Evolutionary conservation across 2,329 filamentous ascomycete species (phyloP).

Genomic region (Penicillium digitatum): DNA sequence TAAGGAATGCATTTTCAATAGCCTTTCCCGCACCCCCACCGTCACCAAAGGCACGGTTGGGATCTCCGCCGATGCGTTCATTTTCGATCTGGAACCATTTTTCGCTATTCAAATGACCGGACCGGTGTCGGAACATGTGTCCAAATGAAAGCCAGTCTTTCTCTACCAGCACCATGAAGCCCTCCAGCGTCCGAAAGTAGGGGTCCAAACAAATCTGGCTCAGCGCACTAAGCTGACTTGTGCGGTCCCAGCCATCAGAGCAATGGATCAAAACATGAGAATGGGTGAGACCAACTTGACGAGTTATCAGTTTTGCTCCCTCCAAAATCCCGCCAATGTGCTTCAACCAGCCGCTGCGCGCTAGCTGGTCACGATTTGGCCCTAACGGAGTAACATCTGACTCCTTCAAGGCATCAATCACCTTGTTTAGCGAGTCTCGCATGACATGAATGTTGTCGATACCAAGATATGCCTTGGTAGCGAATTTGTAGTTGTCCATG

Average conservation of each 20-base stretch:
- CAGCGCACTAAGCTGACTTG: conserved; percentile 86
- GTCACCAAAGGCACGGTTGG: conserved; percentile 40
- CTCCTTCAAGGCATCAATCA: conserved; percentile 87
- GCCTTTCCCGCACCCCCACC: conserved; percentile 59
- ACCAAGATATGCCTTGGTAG: conserved; percentile 84
- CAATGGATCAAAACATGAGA: conserved; percentile 96
- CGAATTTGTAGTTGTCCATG: conserved; percentile 94
- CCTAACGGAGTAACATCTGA: conserved; percentile 80
- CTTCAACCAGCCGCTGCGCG: conserved; percentile 84
- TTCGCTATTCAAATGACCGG: conserved; percentile 80
- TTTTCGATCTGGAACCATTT: conserved; percentile 91
- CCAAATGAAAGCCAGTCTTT: conserved; percentile 98
- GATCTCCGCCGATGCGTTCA: conserved; percentile 63
- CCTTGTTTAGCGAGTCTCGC: conserved; percentile 81
- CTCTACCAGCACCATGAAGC: conserved; percentile 89
- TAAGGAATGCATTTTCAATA: conserved; percentile 78
- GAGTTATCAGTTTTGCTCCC: conserved; percentile 77
- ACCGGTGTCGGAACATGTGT: conserved; percentile 94
- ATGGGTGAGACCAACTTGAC: conserved; percentile 84
- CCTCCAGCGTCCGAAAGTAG: conserved; percentile 88
- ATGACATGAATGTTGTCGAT: conserved; percentile 99
- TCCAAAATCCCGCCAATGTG: conserved; percentile 82
- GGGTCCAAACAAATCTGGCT: conserved; percentile 93
- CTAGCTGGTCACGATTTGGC: conserved; percentile 74
- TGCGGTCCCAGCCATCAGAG: conserved; percentile 97